phyloP scores from a whole-genome alignment of 768 basidiomycete species.

The Lactarius sanguifluus region DNA sequence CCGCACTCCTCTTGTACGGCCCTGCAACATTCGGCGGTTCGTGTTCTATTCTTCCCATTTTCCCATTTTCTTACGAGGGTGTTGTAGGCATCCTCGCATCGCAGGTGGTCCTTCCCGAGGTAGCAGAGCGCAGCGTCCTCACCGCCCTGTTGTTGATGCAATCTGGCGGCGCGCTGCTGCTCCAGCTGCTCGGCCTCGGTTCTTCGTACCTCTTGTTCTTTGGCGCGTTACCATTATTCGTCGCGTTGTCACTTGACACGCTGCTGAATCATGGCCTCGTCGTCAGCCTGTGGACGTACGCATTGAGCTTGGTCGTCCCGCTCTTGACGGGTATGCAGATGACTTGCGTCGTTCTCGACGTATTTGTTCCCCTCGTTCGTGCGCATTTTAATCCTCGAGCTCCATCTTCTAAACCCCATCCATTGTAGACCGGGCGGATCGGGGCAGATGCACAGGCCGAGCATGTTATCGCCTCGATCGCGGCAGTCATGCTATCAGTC shows the following conservation, averaged over 20 bases:
- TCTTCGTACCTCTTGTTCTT: constrained; percentile 77
- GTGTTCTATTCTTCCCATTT: constrained; percentile 29
- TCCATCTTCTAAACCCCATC: constrained; percentile 13
- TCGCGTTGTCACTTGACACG: constrained; percentile 54
- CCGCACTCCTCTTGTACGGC: constrained; percentile 65
- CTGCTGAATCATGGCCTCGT: constrained; percentile 38
- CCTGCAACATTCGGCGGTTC: constrained; percentile 72
- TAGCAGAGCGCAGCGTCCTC: constrained; percentile 61
- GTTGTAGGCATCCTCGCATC: constrained; percentile 59
- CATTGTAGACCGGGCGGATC: constrained; percentile 70
- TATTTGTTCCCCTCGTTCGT: constrained; percentile 86
- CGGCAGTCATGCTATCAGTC: constrained; percentile 56
- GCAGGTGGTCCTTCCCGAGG: constrained; percentile 55
- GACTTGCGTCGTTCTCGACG: constrained; percentile 63
- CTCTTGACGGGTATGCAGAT: constrained; percentile 59
- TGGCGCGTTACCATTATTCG: constrained; percentile 54
- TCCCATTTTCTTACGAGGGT: background rate
- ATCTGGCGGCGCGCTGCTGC: constrained; percentile 49
- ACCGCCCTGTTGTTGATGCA: constrained; percentile 62
- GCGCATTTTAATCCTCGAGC: background rate
- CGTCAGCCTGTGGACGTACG: constrained; percentile 63
- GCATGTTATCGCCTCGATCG: constrained; percentile 80
- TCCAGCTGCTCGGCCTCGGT: constrained; percentile 71
- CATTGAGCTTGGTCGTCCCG: constrained; percentile 55
- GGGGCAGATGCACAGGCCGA: constrained; percentile 85